Evolutionary conservation across 768 basidiomycete genomes (phyloP).

Genomic region (Amanita rimosa): DNA sequence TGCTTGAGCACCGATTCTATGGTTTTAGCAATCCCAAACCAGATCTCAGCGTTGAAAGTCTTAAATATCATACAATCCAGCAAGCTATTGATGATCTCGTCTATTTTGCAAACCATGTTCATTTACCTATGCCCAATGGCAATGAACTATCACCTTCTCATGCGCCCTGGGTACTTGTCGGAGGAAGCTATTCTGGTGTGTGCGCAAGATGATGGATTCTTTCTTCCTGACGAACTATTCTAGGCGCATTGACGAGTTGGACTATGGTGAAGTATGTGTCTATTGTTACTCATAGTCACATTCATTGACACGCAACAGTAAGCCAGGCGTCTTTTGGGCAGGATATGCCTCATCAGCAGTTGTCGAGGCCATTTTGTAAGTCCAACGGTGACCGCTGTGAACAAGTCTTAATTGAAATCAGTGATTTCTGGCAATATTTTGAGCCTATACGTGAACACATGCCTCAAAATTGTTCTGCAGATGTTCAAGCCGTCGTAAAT

Average conservation of each 20-base stretch:
- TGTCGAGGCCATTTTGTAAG: conserved; percentile 47
- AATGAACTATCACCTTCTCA: conserved; percentile 43
- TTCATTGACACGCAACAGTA: conserved; percentile 21
- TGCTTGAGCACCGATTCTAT: conserved; percentile 68
- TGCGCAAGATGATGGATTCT: neutral
- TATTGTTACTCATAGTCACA: neutral
- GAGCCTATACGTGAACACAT: conserved; percentile 59
- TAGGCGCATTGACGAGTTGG: conserved; percentile 43
- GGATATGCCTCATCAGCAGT: conserved; percentile 59
- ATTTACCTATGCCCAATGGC: conserved; percentile 58
- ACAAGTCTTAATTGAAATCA: conserved; percentile 9
- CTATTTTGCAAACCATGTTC: conserved; percentile 59
- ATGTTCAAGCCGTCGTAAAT: conserved; percentile 51
- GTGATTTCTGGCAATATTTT: conserved; percentile 65
- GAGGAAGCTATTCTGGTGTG: conserved; percentile 39
- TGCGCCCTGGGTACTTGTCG: conserved; percentile 38
- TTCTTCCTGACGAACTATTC: neutral
- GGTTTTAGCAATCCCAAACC: conserved; percentile 63
- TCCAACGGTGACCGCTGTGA: neutral
- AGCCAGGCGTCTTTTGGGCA: conserved; percentile 50
- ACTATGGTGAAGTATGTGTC: conserved; percentile 52
- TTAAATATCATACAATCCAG: conserved; percentile 53
- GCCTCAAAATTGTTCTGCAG: conserved; percentile 65
- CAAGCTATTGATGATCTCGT: conserved; percentile 67
- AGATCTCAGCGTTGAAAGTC: conserved; percentile 48